These are phyloP conservation scores for Gracilaria gracilis DNA, from an alignment of 23 red algal genomes.

Conservation along the genomic window DNA sequence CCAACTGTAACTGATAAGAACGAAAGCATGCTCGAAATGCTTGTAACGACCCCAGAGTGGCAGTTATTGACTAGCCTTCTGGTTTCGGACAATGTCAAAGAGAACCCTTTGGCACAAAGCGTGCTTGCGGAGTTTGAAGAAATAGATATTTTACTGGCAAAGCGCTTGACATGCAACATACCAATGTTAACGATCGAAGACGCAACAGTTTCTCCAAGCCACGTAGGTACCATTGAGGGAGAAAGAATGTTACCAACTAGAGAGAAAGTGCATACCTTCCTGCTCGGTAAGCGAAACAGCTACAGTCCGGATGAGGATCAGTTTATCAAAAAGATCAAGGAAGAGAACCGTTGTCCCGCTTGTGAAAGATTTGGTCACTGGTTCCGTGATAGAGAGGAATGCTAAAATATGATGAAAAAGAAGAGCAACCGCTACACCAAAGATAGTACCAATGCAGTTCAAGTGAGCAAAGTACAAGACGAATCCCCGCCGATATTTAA, in stretches of 20 bases:
- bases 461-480: neutral
- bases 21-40: conserved; percentile 1
- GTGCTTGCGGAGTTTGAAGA: neutral
- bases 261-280: neutral
- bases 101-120: neutral
- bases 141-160: neutral
- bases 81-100: neutral
- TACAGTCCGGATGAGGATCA: neutral
- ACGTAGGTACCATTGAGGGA: conserved; percentile 11
- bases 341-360: conserved; percentile 33
- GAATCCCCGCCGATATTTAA: neutral
- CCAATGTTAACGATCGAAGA: conserved; percentile 46
- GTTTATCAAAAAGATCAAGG: conserved; percentile 57
- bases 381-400: conserved; percentile 46
- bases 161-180: no score
- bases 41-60: conserved; percentile 16
- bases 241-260: neutral
- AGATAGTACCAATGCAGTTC: no score
- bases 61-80: neutral
- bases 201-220: conserved; percentile 25
- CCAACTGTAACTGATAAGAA: neutral
- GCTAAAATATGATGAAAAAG: conserved; percentile 12
- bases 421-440: no score
- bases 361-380: conserved; percentile 60
- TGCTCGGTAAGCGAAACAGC: conserved; percentile 8